Evolutionary conservation across 768 basidiomycete genomes (phyloP).

Genomic region (Hirschioporus abietinus): DNA sequence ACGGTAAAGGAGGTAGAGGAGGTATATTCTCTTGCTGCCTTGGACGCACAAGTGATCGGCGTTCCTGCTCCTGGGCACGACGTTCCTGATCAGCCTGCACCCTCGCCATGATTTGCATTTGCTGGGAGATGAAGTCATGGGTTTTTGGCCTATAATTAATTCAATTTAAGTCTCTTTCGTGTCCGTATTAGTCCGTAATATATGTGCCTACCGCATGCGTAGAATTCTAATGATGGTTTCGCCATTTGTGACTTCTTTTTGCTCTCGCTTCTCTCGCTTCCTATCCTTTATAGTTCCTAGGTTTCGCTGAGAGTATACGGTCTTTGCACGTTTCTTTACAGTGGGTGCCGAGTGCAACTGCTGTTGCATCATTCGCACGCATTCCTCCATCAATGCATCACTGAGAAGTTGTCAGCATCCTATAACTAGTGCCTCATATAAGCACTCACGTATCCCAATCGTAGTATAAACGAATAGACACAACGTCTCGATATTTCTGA

Average conservation of each 20-base stretch:
- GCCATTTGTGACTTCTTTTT: slow-evolving; percentile 68
- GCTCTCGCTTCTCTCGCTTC: slow-evolving; percentile 86
- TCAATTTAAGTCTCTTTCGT: neutral
- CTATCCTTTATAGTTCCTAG: slow-evolving; percentile 93
- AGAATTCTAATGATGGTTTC: slow-evolving; percentile 94
- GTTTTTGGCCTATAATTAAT: slow-evolving; percentile 56
- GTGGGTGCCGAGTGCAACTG: slow-evolving; percentile 68
- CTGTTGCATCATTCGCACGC: slow-evolving; percentile 92
- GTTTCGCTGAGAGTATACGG: slow-evolving; percentile 88
- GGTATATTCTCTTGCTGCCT: slow-evolving; percentile 29
- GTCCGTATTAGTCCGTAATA: neutral
- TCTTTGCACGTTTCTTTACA: slow-evolving; percentile 86
- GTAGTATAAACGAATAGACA: slow-evolving; percentile 90
- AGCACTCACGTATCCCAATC: slow-evolving; percentile 84
- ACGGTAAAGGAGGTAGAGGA: slow-evolving; percentile 21
- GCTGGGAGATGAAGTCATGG: slow-evolving; percentile 83
- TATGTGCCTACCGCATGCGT: slow-evolving; percentile 75
- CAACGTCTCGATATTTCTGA: slow-evolving; percentile 87
- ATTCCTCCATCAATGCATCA: slow-evolving; percentile 88
- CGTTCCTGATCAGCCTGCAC: slow-evolving; percentile 81
- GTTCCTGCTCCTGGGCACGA: slow-evolving; percentile 53
- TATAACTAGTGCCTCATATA: slow-evolving; percentile 6
- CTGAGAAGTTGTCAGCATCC: slow-evolving; percentile 30
- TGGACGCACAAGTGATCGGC: slow-evolving; percentile 52
- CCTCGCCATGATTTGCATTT: slow-evolving; percentile 74